These are phyloP conservation scores for Salix purpurea DNA, from an alignment of 345 rosid species.

Conservation along the genomic window DNA sequence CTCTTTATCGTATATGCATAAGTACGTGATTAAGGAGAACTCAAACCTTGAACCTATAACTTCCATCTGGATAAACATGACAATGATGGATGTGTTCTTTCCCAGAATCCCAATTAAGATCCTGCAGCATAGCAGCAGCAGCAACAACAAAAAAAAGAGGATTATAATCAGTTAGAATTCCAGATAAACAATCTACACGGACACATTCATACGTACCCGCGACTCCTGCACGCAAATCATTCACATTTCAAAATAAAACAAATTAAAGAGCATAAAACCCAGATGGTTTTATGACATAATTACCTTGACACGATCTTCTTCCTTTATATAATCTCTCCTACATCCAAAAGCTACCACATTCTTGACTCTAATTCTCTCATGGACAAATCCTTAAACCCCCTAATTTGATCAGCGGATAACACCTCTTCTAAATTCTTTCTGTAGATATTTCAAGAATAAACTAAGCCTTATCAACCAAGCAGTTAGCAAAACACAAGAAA, in stretches of 20 bases:
- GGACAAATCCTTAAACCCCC: constrained; percentile 30
- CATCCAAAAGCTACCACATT: constrained; percentile 41
- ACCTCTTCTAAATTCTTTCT: constrained; percentile 38
- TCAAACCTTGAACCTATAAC: constrained; percentile 50
- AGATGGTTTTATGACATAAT: neutral
- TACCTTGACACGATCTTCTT: constrained; percentile 37
- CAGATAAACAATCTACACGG: neutral
- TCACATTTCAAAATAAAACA: too few relatives aligned
- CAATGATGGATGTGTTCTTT: constrained; percentile 51
- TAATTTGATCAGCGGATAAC: constrained; percentile 37
- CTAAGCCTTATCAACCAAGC: neutral
- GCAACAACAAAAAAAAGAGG: neutral
- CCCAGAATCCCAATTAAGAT: constrained; percentile 46
- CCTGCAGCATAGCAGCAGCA: constrained; percentile 28
- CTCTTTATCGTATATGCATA: neutral
- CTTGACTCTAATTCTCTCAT: constrained; percentile 48
- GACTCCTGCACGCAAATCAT: neutral
- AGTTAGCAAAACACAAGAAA: neutral
- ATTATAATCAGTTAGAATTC: neutral
- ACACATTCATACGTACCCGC: neutral
- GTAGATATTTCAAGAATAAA: neutral
- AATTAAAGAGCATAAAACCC: neutral
- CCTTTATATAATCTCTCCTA: constrained; percentile 1
- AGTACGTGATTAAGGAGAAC: constrained; percentile 3
- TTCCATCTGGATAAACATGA: constrained; percentile 39